These are phyloP conservation scores for Talaromyces borbonicus DNA, from an alignment of 495 filamentous ascomycete species.

Conservation along the genomic window DNA sequence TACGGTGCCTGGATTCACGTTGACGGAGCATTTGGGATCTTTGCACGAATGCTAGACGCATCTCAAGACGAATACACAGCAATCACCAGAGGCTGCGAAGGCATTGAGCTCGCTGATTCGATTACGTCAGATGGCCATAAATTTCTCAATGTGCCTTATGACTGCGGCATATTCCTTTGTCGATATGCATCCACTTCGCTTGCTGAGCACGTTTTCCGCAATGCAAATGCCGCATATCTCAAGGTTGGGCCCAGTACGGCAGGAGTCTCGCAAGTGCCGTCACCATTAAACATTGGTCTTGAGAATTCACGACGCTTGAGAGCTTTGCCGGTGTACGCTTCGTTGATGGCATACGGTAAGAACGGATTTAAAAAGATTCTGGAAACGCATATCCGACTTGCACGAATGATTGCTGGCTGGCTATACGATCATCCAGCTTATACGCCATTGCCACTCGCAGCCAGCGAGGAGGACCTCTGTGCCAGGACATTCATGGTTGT, in stretches of 20 bases:
- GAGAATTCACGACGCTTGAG: conserved; percentile 90
- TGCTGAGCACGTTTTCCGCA: conserved; percentile 59
- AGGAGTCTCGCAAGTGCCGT: conserved; percentile 45
- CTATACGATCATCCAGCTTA: conserved; percentile 50
- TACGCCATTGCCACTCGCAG: conserved; percentile 49
- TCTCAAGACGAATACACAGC: conserved; percentile 41
- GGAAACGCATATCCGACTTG: conserved; percentile 57
- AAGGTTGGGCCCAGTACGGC: conserved; percentile 24
- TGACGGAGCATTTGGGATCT: conserved; percentile 85
- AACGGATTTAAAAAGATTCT: conserved; percentile 64
- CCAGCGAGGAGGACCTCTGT: conserved; percentile 24
- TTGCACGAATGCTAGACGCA: conserved; percentile 54
- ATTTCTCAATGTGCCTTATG: conserved; percentile 91
- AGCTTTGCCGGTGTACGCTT: conserved; percentile 79
- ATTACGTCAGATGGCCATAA: conserved; percentile 85
- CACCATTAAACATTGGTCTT: conserved; percentile 78
- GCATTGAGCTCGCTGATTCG: conserved; percentile 78
- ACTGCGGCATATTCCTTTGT: conserved; percentile 82
- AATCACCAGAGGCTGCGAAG: conserved; percentile 45
- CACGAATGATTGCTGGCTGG: conserved; percentile 54
- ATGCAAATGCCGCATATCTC: conserved; percentile 81
- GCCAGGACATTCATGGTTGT: conserved; percentile 63
- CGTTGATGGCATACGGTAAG: conserved; percentile 63
- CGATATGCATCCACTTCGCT: conserved; percentile 39
- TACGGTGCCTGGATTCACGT: conserved; percentile 84